These are phyloP conservation scores for Paxillus involutus DNA, from an alignment of 768 basidiomycete genomes.

Conservation along the genomic window DNA sequence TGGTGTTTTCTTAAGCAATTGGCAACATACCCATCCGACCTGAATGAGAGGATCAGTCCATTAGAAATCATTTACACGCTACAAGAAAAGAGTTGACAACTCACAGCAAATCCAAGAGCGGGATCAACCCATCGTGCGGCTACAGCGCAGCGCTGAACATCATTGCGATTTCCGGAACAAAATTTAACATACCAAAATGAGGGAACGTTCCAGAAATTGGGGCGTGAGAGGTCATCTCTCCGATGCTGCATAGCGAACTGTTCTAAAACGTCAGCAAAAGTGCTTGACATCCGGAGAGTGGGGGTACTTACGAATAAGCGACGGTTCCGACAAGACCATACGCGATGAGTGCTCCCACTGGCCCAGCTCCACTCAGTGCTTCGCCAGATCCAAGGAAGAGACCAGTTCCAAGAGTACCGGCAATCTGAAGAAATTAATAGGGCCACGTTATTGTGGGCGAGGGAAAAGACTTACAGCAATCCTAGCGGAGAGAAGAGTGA, in stretches of 20 bases:
- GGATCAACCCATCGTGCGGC: slow-evolving; percentile 61
- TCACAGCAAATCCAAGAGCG: slow-evolving; percentile 58
- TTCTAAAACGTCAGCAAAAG: slow-evolving; percentile 26
- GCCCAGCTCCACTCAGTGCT: slow-evolving; percentile 60
- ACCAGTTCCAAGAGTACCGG: slow-evolving; percentile 75
- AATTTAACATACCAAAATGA: slow-evolving; percentile 51
- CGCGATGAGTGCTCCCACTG: slow-evolving; percentile 64
- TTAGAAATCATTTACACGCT: not conserved
- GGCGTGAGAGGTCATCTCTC: slow-evolving; percentile 78
- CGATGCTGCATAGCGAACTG: slow-evolving; percentile 65
- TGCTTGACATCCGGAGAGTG: slow-evolving; percentile 49
- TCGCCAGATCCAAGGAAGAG: slow-evolving; percentile 71
- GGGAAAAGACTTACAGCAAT: slow-evolving; percentile 56
- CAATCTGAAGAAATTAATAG: slow-evolving; percentile 49
- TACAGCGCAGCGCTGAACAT: slow-evolving; percentile 14
- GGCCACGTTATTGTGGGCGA: not conserved
- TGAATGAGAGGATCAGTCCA: not conserved
- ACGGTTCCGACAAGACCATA: slow-evolving; percentile 66
- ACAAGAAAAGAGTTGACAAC: slow-evolving; percentile 22
- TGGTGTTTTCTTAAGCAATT: not conserved
- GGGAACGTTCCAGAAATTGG: slow-evolving; percentile 81
- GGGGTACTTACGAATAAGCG: slow-evolving; percentile 52
- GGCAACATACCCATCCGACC: slow-evolving; percentile 11
- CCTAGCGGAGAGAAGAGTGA: slow-evolving; percentile 56
- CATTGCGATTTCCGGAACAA: not conserved